Conservation (phyloP, 2,329 filamentous ascomycete genomes). For the Trichoderma sp. region DNA sequence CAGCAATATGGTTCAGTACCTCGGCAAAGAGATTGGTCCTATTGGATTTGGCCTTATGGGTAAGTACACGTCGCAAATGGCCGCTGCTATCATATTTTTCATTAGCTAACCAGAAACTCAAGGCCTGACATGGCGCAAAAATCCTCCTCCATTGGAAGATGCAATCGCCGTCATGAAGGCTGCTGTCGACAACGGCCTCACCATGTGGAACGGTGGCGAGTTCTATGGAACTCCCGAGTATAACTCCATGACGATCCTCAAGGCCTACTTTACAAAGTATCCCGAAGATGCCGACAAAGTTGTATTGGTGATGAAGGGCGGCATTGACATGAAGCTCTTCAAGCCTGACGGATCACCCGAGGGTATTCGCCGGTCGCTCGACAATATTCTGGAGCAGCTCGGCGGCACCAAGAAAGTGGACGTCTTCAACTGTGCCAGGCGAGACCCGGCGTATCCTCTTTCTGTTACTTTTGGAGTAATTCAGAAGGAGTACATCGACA, state of each 20-base stretch:
- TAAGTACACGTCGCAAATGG: conserved; percentile 27
- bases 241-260: conserved; percentile 58
- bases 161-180: conserved; percentile 55
- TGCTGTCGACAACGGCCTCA: conserved; percentile 45
- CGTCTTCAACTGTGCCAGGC: conserved; percentile 56
- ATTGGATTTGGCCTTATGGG: conserved; percentile 56
- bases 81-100: background rate
- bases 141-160: conserved; percentile 42
- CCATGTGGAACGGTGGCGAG: conserved; percentile 61
- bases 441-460: conserved; percentile 49
- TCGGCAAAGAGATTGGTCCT: conserved; percentile 45
- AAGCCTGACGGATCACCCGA: conserved; percentile 51
- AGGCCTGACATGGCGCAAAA: conserved; percentile 46
- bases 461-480: conserved; percentile 43
- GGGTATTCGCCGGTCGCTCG: conserved; percentile 54
- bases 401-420: conserved; percentile 58
- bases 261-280: conserved; percentile 60
- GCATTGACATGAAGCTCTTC: conserved; percentile 31
- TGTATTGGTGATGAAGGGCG: conserved; percentile 61
- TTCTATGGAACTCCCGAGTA: conserved; percentile 60
- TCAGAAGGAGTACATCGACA: conserved; percentile 49
- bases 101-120: background rate
- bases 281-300: conserved; percentile 62
- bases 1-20: conserved; percentile 27
- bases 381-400: conserved; percentile 50